These are phyloP conservation scores for Rubia peregrina DNA, from an alignment of 305 asterid species.

Conservation along the genomic window DNA sequence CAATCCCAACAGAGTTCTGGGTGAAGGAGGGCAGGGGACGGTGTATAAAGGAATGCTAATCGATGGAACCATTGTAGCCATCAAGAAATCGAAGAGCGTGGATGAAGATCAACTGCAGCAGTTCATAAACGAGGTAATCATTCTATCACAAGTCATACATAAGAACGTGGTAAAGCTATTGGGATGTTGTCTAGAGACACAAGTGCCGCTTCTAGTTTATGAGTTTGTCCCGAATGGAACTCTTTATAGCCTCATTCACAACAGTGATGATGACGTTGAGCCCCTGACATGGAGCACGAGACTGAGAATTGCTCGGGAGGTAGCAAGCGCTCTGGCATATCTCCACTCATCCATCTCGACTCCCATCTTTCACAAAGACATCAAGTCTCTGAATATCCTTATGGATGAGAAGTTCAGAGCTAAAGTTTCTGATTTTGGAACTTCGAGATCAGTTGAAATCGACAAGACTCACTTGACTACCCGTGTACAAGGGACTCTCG, in stretches of 20 bases:
- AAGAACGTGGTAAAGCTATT: neutral
- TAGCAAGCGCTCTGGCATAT: neutral
- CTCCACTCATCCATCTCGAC: neutral
- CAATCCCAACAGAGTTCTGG: neutral
- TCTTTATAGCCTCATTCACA: neutral
- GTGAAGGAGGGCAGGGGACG: neutral
- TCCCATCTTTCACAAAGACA: constrained; percentile 3
- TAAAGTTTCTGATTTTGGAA: neutral
- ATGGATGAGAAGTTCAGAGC: neutral
- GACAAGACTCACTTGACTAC: neutral
- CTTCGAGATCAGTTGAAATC: neutral
- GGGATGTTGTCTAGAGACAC: neutral
- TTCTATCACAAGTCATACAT: constrained; percentile 1
- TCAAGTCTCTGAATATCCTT: neutral
- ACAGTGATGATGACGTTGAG: neutral
- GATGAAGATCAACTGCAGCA: neutral
- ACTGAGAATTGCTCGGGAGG: neutral
- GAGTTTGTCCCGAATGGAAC: neutral
- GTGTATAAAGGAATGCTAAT: neutral
- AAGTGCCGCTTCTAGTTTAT: neutral
- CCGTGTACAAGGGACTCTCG: neutral
- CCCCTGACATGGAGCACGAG: neutral
- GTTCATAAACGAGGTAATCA: neutral
- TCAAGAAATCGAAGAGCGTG: neutral
- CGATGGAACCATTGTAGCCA: neutral